phyloP scores from a whole-genome alignment of 164 flowering plant genomes.

The Warburgia ugandensis region DNA sequence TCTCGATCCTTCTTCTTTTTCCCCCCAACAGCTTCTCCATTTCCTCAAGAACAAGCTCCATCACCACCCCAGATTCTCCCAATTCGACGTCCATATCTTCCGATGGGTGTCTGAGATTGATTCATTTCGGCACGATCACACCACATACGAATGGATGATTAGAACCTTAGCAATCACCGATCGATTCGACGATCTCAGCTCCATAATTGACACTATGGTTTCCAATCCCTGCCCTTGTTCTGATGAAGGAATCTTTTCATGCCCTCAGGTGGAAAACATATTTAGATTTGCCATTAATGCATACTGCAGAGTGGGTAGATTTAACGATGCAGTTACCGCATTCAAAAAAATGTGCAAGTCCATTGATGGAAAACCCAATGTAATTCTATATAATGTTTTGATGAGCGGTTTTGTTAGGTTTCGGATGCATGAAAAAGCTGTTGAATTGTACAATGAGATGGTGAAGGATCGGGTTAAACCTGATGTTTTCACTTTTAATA shows the following conservation, averaged over 20 bases:
- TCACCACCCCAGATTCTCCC: conserved; percentile 73
- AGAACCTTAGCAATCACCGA: conserved; percentile 54
- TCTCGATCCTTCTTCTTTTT: conserved; percentile 42
- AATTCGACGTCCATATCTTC: conserved; percentile 68
- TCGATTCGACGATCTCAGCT: conserved; percentile 40
- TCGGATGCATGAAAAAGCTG: conserved; percentile 37
- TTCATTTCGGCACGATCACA: conserved; percentile 77
- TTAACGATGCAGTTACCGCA: conserved; percentile 50
- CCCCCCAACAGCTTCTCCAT: conserved; percentile 36
- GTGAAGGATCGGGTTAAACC: conserved; percentile 62
- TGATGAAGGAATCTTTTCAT: conserved; percentile 72
- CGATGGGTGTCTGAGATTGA: conserved; percentile 59
- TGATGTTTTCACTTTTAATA: conserved; percentile 72
- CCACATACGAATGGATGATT: conserved; percentile 71
- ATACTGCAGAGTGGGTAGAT: conserved; percentile 40
- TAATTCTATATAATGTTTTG: conserved; percentile 51
- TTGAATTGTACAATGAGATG: conserved; percentile 50
- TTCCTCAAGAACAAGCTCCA: conserved; percentile 68
- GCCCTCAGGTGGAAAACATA: conserved; percentile 53
- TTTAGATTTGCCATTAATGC: conserved; percentile 49
- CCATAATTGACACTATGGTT: conserved; percentile 43
- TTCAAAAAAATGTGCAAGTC: conserved; percentile 50
- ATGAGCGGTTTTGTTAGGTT: conserved; percentile 58
- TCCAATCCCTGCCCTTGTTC: conserved; percentile 82
- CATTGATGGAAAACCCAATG: conserved; percentile 73